Percentiles rank a stretch among this genome's conserved stretches.
Evolutionary conservation across 306 rosid species (phyloP).

Genomic region (Inga leiocalycina): DNA sequence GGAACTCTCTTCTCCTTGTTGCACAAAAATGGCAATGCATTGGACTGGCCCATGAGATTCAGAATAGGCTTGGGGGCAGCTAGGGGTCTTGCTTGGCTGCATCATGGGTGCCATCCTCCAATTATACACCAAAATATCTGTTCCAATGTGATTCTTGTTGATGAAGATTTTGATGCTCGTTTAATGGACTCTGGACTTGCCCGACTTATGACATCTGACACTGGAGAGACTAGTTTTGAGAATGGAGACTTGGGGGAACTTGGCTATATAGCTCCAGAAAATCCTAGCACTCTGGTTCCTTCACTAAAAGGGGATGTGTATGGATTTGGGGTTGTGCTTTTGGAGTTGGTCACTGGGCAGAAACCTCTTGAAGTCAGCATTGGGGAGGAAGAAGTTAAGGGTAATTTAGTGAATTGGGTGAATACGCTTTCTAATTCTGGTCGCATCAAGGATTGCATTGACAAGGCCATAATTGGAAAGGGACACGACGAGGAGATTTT

Average conservation of each 20-base stretch:
- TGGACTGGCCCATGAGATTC: conserved; percentile 90
- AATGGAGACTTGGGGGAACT: conserved; percentile 93
- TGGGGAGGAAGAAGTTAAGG: conserved; percentile 74
- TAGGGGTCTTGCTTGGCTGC: conserved; percentile 94
- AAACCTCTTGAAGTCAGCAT: conserved; percentile 77
- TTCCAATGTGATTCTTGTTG: conserved; percentile 83
- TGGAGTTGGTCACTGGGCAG: conserved; percentile 84
- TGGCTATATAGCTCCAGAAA: conserved; percentile 93
- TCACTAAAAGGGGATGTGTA: conserved; percentile 88
- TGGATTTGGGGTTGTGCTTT: conserved; percentile 92
- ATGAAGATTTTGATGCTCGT: conserved; percentile 91
- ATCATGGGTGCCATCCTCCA: conserved; percentile 91
- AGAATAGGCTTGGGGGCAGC: conserved; percentile 90
- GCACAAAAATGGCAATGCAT: conserved; percentile 48
- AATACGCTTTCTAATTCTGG: conserved; percentile 60
- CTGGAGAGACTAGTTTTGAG: conserved; percentile 64
- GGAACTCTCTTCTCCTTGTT: conserved; percentile 83
- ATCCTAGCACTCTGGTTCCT: conserved; percentile 72
- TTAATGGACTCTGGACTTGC: conserved; percentile 95
- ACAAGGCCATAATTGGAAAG: conserved; percentile 57
- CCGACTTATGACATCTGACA: conserved; percentile 67
- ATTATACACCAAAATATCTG: conserved; percentile 86
- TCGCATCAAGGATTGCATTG: conserved; percentile 70
- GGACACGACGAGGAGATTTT: conserved; percentile 84
- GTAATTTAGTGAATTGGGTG: conserved; percentile 87